A percentile compares a stretch with the other conserved stretches of the same genome.
These are phyloP conservation scores for Dillenia turbinata DNA, from an alignment of 164 flowering plant genomes.

Conservation along the genomic window DNA sequence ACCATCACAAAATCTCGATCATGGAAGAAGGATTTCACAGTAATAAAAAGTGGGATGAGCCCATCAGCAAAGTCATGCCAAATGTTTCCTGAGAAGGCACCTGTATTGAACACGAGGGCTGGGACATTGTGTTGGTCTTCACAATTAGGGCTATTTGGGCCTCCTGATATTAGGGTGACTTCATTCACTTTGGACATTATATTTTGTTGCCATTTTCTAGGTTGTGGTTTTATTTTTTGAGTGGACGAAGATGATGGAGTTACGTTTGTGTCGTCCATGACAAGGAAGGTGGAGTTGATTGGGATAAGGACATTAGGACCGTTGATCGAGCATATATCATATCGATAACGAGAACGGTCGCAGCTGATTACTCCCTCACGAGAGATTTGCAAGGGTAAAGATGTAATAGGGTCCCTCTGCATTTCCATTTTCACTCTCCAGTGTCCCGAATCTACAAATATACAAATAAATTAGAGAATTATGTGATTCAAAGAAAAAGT, in stretches of 20 bases:
- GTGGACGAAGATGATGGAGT: neutral
- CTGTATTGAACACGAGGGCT: constrained; percentile 13
- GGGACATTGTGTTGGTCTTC: constrained; percentile 1
- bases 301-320: neutral
- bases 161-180: neutral
- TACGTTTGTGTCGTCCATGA: neutral
- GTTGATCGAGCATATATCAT: neutral
- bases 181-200: neutral
- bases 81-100: constrained; percentile 14
- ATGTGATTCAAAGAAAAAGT: too few species aligned
- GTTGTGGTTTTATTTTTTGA: constrained; percentile 4
- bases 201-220: neutral
- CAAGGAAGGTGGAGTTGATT: neutral
- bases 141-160: neutral
- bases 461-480: too few species aligned
- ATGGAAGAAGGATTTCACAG: constrained; percentile 2
- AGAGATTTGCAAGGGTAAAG: too few species aligned
- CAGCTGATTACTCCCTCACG: neutral
- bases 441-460: too few species aligned
- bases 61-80: constrained; percentile 20
- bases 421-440: too few species aligned
- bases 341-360: neutral
- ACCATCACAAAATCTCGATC: constrained; percentile 29
- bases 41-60: constrained; percentile 10
- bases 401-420: too few species aligned